Evolutionary conservation across 108 stramenopile genomes (phyloP).

Genomic region (Fistulifera pelliculosa): DNA sequence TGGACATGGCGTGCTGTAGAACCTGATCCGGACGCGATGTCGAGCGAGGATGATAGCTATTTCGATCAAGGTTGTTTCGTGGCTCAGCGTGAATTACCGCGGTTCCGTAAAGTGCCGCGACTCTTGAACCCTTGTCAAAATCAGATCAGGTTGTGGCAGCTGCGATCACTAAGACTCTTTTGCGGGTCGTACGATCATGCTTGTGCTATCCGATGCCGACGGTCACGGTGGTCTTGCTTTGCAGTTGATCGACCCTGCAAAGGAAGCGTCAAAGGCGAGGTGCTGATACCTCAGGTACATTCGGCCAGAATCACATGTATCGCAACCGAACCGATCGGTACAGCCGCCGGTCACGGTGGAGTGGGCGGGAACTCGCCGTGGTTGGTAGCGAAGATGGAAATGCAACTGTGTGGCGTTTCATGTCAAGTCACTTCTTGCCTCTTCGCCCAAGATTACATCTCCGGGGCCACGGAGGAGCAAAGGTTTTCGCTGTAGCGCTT

Average conservation of each 20-base stretch:
- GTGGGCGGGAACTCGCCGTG: slow-evolving; percentile 85
- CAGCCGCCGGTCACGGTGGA: slow-evolving; percentile 74
- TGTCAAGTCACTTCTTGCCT: slow-evolving; percentile 81
- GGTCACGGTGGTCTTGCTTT: slow-evolving; percentile 67
- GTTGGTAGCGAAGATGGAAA: slow-evolving; percentile 77
- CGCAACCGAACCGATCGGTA: slow-evolving; percentile 77
- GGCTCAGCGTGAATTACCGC: slow-evolving; percentile 77
- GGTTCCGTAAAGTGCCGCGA: slow-evolving; percentile 74
- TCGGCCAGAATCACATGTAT: slow-evolving; percentile 63
- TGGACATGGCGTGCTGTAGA: slow-evolving; percentile 72
- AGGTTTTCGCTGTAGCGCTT: slow-evolving; percentile 56
- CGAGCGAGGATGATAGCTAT: slow-evolving; percentile 19
- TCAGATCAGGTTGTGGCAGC: slow-evolving; percentile 18
- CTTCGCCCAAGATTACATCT: slow-evolving; percentile 65
- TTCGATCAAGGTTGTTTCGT: slow-evolving; percentile 77
- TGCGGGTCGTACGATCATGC: slow-evolving; percentile 62
- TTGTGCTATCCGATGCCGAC: slow-evolving; percentile 81
- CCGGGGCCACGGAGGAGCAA: slow-evolving; percentile 58
- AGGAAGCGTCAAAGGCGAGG: slow-evolving; percentile 64
- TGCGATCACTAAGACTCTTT: slow-evolving; percentile 83
- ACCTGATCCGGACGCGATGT: slow-evolving; percentile 22
- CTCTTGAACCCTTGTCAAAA: slow-evolving; percentile 42
- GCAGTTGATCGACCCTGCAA: slow-evolving; percentile 81
- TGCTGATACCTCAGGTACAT: slow-evolving; percentile 62
- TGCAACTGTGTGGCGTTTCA: slow-evolving; percentile 77